Base-by-base conservation (phyloP, 2,329 filamentous ascomycete species). In the Trichoderma sp. region DNA sequence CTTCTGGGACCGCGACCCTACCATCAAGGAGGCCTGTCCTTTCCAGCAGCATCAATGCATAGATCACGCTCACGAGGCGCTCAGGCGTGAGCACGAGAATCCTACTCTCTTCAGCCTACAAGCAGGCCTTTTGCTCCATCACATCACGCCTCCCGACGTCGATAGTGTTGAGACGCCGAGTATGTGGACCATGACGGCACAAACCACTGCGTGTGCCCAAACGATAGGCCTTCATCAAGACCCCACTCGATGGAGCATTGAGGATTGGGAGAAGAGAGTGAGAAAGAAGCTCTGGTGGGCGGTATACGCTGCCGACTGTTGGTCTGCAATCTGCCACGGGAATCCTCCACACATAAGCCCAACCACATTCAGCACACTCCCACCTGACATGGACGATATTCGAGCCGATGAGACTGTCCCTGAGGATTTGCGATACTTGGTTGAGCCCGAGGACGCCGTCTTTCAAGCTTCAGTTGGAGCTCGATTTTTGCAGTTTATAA, bases 211-310 rank as follows among this genome's bases (percentile, higher is more conserved):
- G 0, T 82, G 80, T 68, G 84, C 84, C 0, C 84, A 85, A 69
- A 84, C 84, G 74, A 80, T 84, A 15, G 84, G 84, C 6, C 79
- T 85, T 4, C 84, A 86, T 50, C 82, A 81, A 62, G 83, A 85
- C 20, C 80, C 83, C 0, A 75, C 76, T 3, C 71, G 76, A 8
- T 86, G 84, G 84, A 81, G 80, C 50, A 78, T 86, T 47, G 78
- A 81, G 1, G 65, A 74, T 0, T 83, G 82, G 77, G 84, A 86
- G 74, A 84, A 84, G 76, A 79, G 76, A 30, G 55, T 85, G 26
- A 79, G 83, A 7, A 82, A 78, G 72, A 84, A 83, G 74, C 74
- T 86, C 4, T 86, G 84, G 84, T 86, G 84, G 84, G 82, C 81
- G 0, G 79, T 80, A 0, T 84, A 81, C 58, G 74, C 80, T 4